Base-by-base conservation (phyloP, 164 flowering plant genomes). In the Platanus orientalis region DNA sequence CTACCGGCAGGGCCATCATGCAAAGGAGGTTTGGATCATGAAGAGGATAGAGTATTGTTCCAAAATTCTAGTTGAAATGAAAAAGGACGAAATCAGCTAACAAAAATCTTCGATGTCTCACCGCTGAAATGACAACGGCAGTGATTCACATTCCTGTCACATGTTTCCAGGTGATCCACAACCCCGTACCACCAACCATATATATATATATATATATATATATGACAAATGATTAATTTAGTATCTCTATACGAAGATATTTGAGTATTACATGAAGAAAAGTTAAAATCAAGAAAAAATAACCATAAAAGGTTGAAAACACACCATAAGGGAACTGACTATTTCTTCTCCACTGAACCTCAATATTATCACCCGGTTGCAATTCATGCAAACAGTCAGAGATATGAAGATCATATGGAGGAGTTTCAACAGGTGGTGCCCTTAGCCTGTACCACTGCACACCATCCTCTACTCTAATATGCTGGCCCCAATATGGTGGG, bases 101-200 rank as follows among this genome's bases (percentile, higher is more conserved):
- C n/a, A n/a, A n/a, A n/a, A n/a, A n/a, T n/a, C n/a, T 21, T 11
- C 0, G 39, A 53, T 20, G 47, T 74, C 96, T 87, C 67, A 94
- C 97, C 98, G 71, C 83, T 86, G 25, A 62, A 63, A 69, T 64
- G 79, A 70, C 98, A 94, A 16, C 34, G 80, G 74, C 98, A 94
- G 63, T 81, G 70, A 59, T 72, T 72, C 59, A 73, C 79, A 73
- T 79, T 84, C 52, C 95, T 85, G 57, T 84, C 84, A 69, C 98
- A 94, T 25, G 82, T 72, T 69, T 94, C 98, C 80, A 89, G 76
- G 73, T 94, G 98, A 53, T 95, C 98, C 12, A 91, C 95, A 28
- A 84, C 75, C 56, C 97, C 97, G 79, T 89, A 94, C 97, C 97
- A 94, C 98, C 98, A 93, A 50, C 98, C 98, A 90, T 83, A 76